Base-by-base conservation (phyloP, 306 rosid genomes). In the Arachis stenosperma region DNA sequence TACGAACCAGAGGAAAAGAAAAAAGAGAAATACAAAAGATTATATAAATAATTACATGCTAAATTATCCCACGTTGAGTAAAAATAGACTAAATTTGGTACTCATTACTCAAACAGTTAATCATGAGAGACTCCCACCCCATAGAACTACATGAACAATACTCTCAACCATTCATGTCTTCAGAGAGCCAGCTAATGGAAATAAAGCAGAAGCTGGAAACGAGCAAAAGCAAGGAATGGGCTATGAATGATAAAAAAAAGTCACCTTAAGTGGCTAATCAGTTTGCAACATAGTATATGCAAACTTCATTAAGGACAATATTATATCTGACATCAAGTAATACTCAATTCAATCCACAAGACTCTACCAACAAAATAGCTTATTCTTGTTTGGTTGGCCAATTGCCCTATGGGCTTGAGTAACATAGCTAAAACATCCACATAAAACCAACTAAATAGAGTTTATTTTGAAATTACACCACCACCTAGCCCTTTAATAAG, bases 401-500 rank as follows among this genome's bases (percentile, higher is more conserved):
- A 55, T 39, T 33, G 37, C n/a, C 44, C 30, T 9, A 39, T 8
- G 1, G 27, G 30, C 36, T 51, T 52, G 56, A 61, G 13, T 53
- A 50, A 66, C 61, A 36, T 50, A 51, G 33, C 39, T 63, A 41
- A 61, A 43, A 41, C 12, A 8, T 67, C 4, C 3, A 10, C 43
- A 2, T 4, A 9, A 67, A 54, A 53, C 39, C 5, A 13, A 46
- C 2, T 64, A 29, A 6, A 61, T 60, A 29, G 6, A 11, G 33
- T 27, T 67, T 44, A 67, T n/a, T 40, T 36, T 67, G 33, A 60
- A 50, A 66, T 70, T 43, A 59, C 41, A 54, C 6, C 70, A 39
- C 14, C 52, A 46, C 50, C 67, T 62, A 10, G 52, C 6, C 33
- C 36, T 30, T 3, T 15, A 41, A 55, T 46, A 57, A 11, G 5